Evolutionary conservation across 805 yeast genomes (phyloP), one percentile per base, ranked within the genome.

Genomic region (Teunomyces atbi): DNA sequence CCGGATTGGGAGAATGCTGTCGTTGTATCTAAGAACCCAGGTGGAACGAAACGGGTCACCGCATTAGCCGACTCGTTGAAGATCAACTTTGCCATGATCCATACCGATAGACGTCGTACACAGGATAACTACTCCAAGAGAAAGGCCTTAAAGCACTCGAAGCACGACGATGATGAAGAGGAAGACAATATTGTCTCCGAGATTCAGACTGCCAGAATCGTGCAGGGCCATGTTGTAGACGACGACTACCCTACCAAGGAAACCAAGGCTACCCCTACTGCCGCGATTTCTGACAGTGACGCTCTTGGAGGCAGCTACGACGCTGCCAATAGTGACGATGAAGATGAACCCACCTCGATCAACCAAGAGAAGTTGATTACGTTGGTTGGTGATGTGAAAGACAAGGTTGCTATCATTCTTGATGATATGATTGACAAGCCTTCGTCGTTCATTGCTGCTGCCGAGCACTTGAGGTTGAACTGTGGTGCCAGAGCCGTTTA

Each of bases 371-470:
- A 89, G 67, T 79, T 92, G 60, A 94, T 94, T 62, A 94, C 99
- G 11, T 77, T 94, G 46, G 99, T 94, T 38, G 99, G 99, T 51
- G 95, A 92, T 64, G 99, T 94, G 42, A 83, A 87, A 54, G 86
- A 83, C 57, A 88, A 88, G 66, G 87, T 96, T 5, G 98, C 97
- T 15, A 88, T 94, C 55, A 87, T 94, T 49, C 76, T 94, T 48
- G 99, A 94, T 69, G 99, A 94, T 65, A 89, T 94, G 95, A 86
- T 94, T 58, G 99, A 94, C 64, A 89, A 94, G 64, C 97, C 97
- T 38, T 84, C 85, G 53, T 83, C 96, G 7, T 92, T 91, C 63
- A 86, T 94, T 53, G 92, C 97, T 26, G 99, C 99, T 36, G 99
- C 99, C 28, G 99, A 94, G 71, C 99, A 94, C 71, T 81, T 96